Evolutionary conservation across 441 rosid species (phyloP).

Genomic region (Euphorbia schlechtendalii): DNA sequence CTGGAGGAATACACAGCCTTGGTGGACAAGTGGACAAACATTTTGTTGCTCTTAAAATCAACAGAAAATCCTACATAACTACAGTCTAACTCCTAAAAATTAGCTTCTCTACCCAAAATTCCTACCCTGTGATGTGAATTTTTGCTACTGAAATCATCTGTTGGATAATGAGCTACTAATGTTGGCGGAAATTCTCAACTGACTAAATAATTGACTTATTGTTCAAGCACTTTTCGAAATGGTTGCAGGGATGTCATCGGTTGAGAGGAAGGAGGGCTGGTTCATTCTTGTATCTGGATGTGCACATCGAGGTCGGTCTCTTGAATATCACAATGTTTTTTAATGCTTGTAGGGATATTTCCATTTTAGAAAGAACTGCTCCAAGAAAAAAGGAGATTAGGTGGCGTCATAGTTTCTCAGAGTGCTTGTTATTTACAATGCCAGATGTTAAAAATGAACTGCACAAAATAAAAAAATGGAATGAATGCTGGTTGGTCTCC

Average conservation of each 20-base stretch:
- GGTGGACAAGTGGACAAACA: neutral
- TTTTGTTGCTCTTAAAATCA: neutral
- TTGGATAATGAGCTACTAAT: neutral
- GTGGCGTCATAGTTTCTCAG: neutral
- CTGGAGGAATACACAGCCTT: neutral
- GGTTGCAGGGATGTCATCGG: constrained; percentile 82
- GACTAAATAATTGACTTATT: constrained; percentile 7
- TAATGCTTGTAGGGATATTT: neutral
- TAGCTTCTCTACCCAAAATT: neutral
- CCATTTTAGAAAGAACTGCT: neutral
- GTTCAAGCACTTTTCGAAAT: constrained; percentile 9
- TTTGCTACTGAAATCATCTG: neutral
- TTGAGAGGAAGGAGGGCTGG: constrained; percentile 97
- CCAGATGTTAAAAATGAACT: neutral
- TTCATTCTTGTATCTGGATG: constrained; percentile 81
- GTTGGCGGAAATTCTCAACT: constrained; percentile 9
- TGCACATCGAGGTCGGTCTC: constrained; percentile 77
- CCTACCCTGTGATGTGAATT: neutral
- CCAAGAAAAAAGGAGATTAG: neutral
- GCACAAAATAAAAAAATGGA: neutral
- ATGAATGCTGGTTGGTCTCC: neutral
- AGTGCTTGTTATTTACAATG: too few relatives aligned
- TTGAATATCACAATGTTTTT: neutral
- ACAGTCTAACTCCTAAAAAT: neutral
- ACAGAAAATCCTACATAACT: neutral